Percentiles rank a stretch among this genome's conserved stretches.
phyloP scores from a whole-genome alignment of 441 rosid species.

The Rhodomyrtus psidioides region DNA sequence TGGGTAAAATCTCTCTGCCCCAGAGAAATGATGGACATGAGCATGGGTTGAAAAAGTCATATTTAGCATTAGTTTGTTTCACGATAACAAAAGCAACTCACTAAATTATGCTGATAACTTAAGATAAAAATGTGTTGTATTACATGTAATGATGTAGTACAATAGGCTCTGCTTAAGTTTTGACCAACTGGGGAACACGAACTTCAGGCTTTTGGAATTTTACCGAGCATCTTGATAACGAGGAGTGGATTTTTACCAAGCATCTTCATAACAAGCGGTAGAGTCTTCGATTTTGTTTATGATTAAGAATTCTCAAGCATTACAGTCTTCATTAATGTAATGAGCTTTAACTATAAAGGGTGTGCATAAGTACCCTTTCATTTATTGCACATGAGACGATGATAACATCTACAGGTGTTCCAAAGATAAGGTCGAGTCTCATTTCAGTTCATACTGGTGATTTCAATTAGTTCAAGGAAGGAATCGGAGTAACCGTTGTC shows the following conservation, averaged over 20 bases:
- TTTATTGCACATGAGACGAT: not conserved
- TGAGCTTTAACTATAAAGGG: not conserved
- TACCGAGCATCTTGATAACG: not conserved
- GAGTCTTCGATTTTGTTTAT: not conserved
- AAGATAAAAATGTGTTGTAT: too few relatives aligned
- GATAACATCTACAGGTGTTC: not conserved
- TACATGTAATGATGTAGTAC: too few relatives aligned
- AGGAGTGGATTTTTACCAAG: not conserved
- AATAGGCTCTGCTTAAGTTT: not conserved
- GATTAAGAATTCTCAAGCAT: not conserved
- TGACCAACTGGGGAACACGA: not conserved
- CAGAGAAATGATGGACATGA: not conserved
- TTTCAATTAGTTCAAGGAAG: not conserved
- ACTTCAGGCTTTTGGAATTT: not conserved
- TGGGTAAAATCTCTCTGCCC: not conserved
- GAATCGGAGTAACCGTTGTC: not conserved
- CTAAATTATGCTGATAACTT: not conserved
- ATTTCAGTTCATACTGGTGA: not conserved
- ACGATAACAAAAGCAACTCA: not conserved
- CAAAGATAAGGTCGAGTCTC: not conserved
- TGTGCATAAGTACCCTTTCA: not conserved
- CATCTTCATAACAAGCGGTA: not conserved
- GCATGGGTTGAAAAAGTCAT: not conserved
- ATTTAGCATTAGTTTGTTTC: not conserved
- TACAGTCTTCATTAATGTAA: not conserved